Conservation (phyloP, 2,329 filamentous ascomycete species). For the Achaetomium macrosporum region DNA sequence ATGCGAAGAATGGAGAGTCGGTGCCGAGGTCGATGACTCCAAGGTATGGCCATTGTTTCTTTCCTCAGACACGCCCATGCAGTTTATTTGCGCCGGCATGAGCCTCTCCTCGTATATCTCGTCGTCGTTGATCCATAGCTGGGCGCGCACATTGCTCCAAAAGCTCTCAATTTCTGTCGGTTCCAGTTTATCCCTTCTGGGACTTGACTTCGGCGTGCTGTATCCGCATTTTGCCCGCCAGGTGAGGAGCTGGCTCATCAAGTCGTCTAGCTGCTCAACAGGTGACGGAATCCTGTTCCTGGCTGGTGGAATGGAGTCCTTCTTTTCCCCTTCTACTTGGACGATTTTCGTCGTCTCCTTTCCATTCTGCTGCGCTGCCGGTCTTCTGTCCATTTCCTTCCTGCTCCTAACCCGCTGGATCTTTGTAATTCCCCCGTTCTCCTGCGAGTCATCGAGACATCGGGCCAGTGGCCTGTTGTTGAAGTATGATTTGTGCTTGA, state of each 20-base stretch:
- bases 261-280: not conserved
- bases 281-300: not conserved
- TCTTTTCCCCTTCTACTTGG: not conserved
- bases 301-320: no score
- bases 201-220: not conserved
- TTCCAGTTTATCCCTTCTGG: not conserved
- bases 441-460: conserved; percentile 26
- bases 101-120: conserved; percentile 13
- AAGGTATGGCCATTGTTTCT: not conserved
- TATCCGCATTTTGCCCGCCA: not conserved
- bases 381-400: not conserved
- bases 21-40: not conserved
- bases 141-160: conserved; percentile 14
- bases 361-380: not conserved
- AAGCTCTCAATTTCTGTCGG: conserved; percentile 10
- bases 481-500: conserved; percentile 32
- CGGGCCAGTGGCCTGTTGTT: conserved; percentile 28
- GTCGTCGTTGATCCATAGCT: conserved; percentile 17
- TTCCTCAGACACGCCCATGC: not conserved
- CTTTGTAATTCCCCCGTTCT: not conserved
- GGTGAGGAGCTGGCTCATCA: not conserved
- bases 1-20: not conserved
- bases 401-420: not conserved
- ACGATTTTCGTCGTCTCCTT: not conserved
- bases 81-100: not conserved